Evolutionary conservation across 2,329 filamentous ascomycete genomes (phyloP).

Genomic region (Colletotrichum eleusines): DNA sequence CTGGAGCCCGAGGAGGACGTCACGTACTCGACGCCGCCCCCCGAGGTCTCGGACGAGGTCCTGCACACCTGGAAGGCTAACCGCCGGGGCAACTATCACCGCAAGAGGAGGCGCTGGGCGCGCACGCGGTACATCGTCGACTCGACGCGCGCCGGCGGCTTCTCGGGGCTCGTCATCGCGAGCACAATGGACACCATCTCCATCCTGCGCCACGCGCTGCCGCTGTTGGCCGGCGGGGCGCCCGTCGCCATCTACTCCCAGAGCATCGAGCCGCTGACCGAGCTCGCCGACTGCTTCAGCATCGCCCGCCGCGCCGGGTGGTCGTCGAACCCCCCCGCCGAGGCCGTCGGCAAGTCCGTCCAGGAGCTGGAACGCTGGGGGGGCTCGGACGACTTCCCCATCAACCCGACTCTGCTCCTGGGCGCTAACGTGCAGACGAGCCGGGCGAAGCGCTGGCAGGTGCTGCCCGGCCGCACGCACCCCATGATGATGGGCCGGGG

Average conservation of each 20-base stretch:
- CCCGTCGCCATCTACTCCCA: conserved; percentile 89
- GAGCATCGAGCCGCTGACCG: conserved; percentile 81
- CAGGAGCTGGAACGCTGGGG: conserved; percentile 68
- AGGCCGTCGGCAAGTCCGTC: conserved; percentile 57
- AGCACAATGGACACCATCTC: conserved; percentile 84
- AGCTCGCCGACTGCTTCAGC: conserved; percentile 86
- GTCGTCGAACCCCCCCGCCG: conserved; percentile 64
- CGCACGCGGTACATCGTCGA: conserved; percentile 79
- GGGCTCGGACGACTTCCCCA: conserved; percentile 80
- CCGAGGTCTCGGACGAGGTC: conserved; percentile 67
- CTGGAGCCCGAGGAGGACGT: conserved; percentile 81
- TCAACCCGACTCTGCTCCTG: conserved; percentile 88
- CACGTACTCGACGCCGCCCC: conserved; percentile 76
- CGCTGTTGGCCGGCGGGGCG: conserved; percentile 84
- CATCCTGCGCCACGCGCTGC: conserved; percentile 80
- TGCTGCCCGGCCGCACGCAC: conserved; percentile 90
- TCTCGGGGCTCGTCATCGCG: conserved; percentile 86
- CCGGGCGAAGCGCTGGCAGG: conserved; percentile 86
- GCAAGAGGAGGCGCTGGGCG: conserved; percentile 88
- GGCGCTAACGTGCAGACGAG: conserved; percentile 85
- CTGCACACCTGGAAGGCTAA: conserved; percentile 82
- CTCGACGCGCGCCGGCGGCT: conserved; percentile 78
- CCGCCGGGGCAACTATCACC: conserved; percentile 86
- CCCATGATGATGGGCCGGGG: conserved; percentile 92
- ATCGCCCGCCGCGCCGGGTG: conserved; percentile 84